Base-by-base conservation (phyloP, 306 rosid genomes). In the Casuarina cunninghamiana region DNA sequence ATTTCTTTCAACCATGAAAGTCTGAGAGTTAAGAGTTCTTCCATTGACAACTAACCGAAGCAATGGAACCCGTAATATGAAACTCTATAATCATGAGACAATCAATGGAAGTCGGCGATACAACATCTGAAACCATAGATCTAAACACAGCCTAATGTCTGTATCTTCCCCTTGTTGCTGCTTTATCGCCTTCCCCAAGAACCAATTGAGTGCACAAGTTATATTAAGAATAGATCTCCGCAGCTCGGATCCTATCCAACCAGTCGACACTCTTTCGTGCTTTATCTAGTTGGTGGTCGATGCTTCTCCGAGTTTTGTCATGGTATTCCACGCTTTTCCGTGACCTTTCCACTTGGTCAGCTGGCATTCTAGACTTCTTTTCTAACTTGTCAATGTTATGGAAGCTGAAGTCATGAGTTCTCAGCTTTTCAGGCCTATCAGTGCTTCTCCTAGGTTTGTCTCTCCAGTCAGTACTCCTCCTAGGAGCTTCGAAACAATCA, bases 231-330 rank as follows among this genome's bases (percentile, higher is more conserved):
- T 26, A 85, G 37, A 10, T 74, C 90, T 84, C 89, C 43, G 89
- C 79, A 21, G 93, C 85, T 78, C 93, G 91, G 66, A 88, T 83
- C 83, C 93, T 86, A 37, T 93, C 98, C 85, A 93, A 85, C 98
- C 98, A 91, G 81, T 93, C 97, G 4, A 93, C 85, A 57, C 95
- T 93, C 87, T 88, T 91, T 76, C 95, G 83, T 1, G 89, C 89
- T 83, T 90, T 89, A 77, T 93, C 95, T 39, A 91, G 82, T 88
- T 93, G 95, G 75, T 82, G 86, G 72, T 93, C 98, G 5, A 91
- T 72, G 41, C 97, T 91, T 84, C 88, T 88, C 76, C 95, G 79
- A 21, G 97, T 89, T 72, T 84, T 93, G 78, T 91, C 98, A 70
- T 85, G 88, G 84, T 80, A 87, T 67, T 89, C 97, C 19, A 91